A percentile compares a stretch with the other conserved stretches of the same genome.
These are phyloP conservation scores for Barnettozyma sp. DNA, from an alignment of 805 yeast species.

Conservation along the genomic window DNA sequence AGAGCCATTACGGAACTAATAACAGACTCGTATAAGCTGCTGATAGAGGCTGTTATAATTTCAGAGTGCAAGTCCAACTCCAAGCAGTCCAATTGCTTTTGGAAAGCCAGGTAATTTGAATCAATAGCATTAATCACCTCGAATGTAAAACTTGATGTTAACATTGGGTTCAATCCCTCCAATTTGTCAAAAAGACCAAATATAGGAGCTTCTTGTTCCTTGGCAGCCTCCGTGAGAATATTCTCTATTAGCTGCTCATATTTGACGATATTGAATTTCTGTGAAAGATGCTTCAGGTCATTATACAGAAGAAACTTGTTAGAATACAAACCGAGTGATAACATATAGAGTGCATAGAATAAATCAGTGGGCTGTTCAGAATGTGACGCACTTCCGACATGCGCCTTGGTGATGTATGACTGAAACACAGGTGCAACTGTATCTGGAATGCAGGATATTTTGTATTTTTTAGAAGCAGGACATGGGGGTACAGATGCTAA, in stretches of 20 bases:
- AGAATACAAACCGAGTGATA: conserved; percentile 14
- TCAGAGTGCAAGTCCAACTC: background rate
- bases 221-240: conserved; percentile 11
- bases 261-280: conserved; percentile 13
- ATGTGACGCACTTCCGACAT: conserved; percentile 9
- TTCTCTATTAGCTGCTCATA: conserved; percentile 38
- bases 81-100: conserved; percentile 8
- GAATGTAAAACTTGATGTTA: conserved; percentile 14
- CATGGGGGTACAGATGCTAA: too few species aligned
- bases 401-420: conserved; percentile 13
- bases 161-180: conserved; percentile 17
- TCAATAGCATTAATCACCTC: conserved; percentile 14
- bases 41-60: conserved; percentile 13
- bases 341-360: conserved; percentile 14
- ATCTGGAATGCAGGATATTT: conserved; percentile 14
- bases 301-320: conserved; percentile 17
- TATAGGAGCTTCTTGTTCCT: conserved; percentile 11
- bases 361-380: conserved; percentile 17
- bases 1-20: conserved; percentile 15
- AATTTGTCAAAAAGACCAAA: conserved; percentile 6
- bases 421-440: conserved; percentile 10
- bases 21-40: conserved; percentile 17
- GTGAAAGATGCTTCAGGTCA: conserved; percentile 14
- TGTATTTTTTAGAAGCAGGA: too few species aligned
- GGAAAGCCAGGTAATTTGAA: conserved; percentile 4